Evolutionary conservation across 2,329 filamentous ascomycete genomes (phyloP), one percentile per base, ranked within the genome.

Genomic region (Pestalotiopsis sp.): DNA sequence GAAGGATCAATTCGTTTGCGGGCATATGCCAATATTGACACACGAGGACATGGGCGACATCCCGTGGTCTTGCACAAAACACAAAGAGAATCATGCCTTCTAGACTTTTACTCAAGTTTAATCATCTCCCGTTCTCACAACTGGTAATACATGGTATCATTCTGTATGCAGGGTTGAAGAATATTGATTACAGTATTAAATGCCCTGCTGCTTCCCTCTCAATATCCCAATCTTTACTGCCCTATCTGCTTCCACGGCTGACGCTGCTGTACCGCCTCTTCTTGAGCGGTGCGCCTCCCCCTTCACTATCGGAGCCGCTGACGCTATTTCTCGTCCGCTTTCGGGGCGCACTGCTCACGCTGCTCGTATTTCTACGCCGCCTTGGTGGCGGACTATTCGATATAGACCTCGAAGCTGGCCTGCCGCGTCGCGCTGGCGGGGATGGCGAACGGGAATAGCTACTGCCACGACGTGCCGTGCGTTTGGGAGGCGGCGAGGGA

Each of bases 401-500:
- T 17, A 65, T 52, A 3, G 68, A 69, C n/a, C 66, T 39, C 11
- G 66, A 68, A 17, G 49, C 62, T n/a, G 68, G 68, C 11, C 68
- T 57, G 7, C 68, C 68, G 39, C 68, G 68, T 20, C 66, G 60
- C 3, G 64, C 58, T 9, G 64, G 64, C 3, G 69, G 66, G 11
- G 69, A 68, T n/a, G 69, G 69, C 7, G 67, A 68, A 17, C 69
- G 66, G 25, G 68, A 69, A 41, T 68, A 70, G 31, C 67, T 66
- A 31, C 60, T 64, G 2, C 64, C 49, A 5, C 66, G 67, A 1
- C 61, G 62, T 1, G 49, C 61, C 25, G 68, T 27, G n/a, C 57
- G 66, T 66, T 65, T 64, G 38, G 36, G 69, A 13, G 68, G 69
- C 6, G 72, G 69, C 23, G 52, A 60, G 9, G 73, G 72, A 67